A percentile compares a stretch with the other conserved stretches of the same genome.
These are phyloP conservation scores for Solanum chiquidenum DNA, from an alignment of 257 asterid species.

Conservation along the genomic window DNA sequence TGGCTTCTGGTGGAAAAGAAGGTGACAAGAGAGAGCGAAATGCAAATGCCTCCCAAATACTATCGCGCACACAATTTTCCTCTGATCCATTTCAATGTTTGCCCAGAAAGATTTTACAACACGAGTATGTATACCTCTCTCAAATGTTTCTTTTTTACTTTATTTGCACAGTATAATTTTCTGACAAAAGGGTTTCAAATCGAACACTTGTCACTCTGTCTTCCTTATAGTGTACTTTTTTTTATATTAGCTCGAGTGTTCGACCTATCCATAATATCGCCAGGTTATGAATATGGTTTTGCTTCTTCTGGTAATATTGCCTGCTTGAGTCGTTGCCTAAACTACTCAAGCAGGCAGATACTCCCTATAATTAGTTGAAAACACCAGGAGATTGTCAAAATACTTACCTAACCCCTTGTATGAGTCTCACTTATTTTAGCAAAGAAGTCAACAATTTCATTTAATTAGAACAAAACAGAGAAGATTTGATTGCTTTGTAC, in stretches of 20 bases:
- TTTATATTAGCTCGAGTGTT: neutral
- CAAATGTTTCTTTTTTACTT: neutral
- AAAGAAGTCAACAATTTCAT: neutral
- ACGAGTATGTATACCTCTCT: constrained; percentile 30
- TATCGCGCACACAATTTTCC: constrained; percentile 37
- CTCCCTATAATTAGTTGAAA: neutral
- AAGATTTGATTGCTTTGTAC: neutral
- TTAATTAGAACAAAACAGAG: neutral
- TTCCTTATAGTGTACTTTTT: neutral
- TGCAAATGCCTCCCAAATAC: constrained; percentile 32
- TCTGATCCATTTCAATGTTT: constrained; percentile 21
- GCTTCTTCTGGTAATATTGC: neutral
- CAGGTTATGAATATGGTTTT: neutral
- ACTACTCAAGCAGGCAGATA: neutral
- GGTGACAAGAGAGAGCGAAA: constrained; percentile 48
- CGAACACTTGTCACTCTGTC: neutral
- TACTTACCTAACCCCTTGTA: neutral
- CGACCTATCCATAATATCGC: neutral
- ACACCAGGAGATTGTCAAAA: neutral
- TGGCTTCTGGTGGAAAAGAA: constrained; percentile 34
- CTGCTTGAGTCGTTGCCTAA: neutral
- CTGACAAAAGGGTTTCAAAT: neutral
- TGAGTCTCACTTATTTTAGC: neutral
- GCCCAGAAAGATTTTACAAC: constrained; percentile 54
- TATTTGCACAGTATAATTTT: neutral